Evolutionary conservation across 345 rosid species (phyloP).

Genomic region (Aquilaria sinensis): DNA sequence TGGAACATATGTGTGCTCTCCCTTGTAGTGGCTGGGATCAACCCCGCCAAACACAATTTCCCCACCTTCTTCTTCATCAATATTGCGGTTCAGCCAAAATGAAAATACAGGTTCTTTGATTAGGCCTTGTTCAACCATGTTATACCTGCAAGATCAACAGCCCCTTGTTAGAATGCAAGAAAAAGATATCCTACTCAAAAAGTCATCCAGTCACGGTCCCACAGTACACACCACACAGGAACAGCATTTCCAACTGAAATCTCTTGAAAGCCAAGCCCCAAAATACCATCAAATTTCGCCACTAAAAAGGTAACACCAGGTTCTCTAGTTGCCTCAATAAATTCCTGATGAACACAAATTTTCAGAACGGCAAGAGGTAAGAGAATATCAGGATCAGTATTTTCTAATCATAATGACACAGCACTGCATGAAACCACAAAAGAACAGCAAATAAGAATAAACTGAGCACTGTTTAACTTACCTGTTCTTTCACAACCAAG

Average conservation of each 20-base stretch:
- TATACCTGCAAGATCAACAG: constrained; percentile 46
- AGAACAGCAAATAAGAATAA: not conserved
- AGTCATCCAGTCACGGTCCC: no score
- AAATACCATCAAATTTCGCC: constrained; percentile 65
- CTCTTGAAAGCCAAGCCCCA: constrained; percentile 68
- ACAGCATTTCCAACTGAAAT: constrained; percentile 54
- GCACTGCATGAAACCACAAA: not conserved
- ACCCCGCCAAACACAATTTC: constrained; percentile 89
- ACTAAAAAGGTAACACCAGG: constrained; percentile 53
- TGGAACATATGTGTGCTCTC: constrained; percentile 84
- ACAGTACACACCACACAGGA: constrained; percentile 44
- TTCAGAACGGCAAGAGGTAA: no score
- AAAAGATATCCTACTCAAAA: no score
- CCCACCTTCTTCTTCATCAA: constrained; percentile 72
- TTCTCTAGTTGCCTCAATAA: constrained; percentile 65
- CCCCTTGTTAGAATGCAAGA: no score
- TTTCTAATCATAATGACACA: not conserved
- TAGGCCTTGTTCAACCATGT: constrained; percentile 75
- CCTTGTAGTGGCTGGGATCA: constrained; percentile 69
- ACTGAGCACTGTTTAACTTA: constrained; percentile 1
- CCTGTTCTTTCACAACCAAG: constrained; percentile 52
- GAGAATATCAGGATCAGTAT: not conserved
- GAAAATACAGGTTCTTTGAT: constrained; percentile 78
- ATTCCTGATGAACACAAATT: constrained; percentile 28
- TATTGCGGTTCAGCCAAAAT: constrained; percentile 86